A percentile compares a stretch with the other conserved stretches of the same genome.
These are phyloP conservation scores for Suillus clintonianus DNA, from an alignment of 768 basidiomycete genomes.

Conservation along the genomic window DNA sequence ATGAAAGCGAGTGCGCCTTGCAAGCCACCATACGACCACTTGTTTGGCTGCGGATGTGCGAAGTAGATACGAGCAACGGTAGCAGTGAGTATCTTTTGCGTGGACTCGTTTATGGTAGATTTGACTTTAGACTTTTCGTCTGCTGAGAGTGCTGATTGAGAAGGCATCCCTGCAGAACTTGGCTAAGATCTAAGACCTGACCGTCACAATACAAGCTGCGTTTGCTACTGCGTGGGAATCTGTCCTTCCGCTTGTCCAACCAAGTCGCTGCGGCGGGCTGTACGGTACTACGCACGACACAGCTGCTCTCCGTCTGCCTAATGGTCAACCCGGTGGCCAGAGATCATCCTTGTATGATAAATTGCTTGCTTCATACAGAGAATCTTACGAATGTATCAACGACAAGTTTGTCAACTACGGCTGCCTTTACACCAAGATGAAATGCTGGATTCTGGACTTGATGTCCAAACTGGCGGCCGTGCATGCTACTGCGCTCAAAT, in stretches of 20 bases:
- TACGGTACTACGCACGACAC: not conserved
- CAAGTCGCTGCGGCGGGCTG: not conserved
- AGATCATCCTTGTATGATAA: not conserved
- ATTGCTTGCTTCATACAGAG: not conserved
- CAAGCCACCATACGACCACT: conserved; percentile 87
- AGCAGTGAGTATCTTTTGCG: conserved; percentile 79
- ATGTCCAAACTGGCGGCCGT: not conserved
- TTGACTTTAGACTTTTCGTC: conserved; percentile 84
- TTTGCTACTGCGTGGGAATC: conserved; percentile 1
- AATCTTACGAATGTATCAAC: not conserved
- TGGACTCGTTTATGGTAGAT: conserved; percentile 51
- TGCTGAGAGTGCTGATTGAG: conserved; percentile 64
- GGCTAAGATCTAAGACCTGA: conserved; percentile 1
- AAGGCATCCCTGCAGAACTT: conserved; percentile 54
- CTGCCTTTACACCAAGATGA: not conserved
- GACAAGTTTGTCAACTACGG: not conserved
- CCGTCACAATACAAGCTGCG: conserved; percentile 1
- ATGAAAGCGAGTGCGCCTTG: conserved; percentile 84
- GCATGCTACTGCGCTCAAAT: not conserved
- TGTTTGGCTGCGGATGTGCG: conserved; percentile 71
- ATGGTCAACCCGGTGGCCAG: not conserved
- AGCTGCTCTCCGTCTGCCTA: not conserved
- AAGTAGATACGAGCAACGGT: conserved; percentile 88
- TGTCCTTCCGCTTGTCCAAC: too few species aligned
- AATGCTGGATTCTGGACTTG: not conserved